These are phyloP conservation scores for Golubevia sp. DNA, from an alignment of 1,284 basidiomycete genomes.

Conservation along the genomic window DNA sequence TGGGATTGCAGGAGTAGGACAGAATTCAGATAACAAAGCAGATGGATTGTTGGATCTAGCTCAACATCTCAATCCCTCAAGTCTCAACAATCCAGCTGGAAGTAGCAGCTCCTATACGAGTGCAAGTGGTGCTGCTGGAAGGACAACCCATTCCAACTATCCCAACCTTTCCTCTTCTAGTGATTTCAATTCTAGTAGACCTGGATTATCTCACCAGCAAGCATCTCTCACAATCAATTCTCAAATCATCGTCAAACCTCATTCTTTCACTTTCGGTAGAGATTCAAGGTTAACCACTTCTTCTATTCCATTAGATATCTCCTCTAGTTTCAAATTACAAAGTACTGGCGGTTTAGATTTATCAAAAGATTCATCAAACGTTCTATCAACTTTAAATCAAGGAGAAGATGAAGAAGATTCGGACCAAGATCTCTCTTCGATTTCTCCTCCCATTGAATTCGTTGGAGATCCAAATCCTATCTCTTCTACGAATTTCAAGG, in stretches of 20 bases:
- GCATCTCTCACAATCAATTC: not conserved
- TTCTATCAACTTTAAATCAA: not conserved
- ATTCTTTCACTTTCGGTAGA: constrained; percentile 17
- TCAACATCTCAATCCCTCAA: constrained; percentile 13
- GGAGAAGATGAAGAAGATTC: not conserved
- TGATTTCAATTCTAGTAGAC: not conserved
- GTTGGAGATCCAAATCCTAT: constrained; percentile 6
- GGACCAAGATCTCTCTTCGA: not conserved
- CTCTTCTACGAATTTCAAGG: not conserved
- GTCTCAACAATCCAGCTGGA: not conserved
- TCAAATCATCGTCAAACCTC: constrained; percentile 14
- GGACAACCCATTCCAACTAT: not conserved
- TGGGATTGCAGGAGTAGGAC: too few species aligned
- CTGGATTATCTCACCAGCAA: not conserved
- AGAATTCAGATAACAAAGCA: constrained; percentile 17
- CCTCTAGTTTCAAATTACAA: not conserved
- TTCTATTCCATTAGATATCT: constrained; percentile 8
- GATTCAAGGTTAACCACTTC: constrained; percentile 11
- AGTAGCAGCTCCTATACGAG: too few species aligned
- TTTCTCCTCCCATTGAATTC: constrained; percentile 11
- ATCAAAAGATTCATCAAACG: not conserved
- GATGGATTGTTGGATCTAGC: constrained; percentile 19
- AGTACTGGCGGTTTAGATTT: not conserved
- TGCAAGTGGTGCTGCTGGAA: too few species aligned
- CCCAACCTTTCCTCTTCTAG: not conserved